Conservation (phyloP, 768 basidiomycete genomes). For the Galerina sulciceps region DNA sequence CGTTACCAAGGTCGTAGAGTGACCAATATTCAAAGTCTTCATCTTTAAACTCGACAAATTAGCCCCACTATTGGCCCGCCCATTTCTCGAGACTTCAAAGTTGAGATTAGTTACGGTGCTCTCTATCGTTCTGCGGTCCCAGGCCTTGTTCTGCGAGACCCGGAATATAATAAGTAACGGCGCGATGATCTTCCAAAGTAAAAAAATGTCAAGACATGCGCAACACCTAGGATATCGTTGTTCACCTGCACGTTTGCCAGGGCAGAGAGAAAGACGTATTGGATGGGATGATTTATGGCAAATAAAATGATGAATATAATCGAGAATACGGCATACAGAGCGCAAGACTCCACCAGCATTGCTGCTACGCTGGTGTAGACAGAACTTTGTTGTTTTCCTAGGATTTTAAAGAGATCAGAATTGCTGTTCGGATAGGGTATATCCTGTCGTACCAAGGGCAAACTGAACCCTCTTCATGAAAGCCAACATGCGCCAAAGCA, state of each 20-base stretch:
- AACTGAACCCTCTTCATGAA: not conserved
- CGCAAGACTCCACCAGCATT: slow-evolving; percentile 15
- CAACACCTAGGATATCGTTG: not conserved
- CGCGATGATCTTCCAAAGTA: slow-evolving; percentile 12
- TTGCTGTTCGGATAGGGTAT: not conserved
- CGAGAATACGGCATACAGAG: slow-evolving; percentile 12
- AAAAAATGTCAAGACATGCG: not conserved
- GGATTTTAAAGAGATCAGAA: not conserved
- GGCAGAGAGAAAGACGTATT: slow-evolving; percentile 12
- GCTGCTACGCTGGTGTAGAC: slow-evolving; percentile 5
- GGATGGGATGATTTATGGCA: slow-evolving; percentile 11
- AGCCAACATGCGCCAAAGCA: slow-evolving; percentile 8
- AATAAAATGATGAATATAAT: slow-evolving; percentile 13
- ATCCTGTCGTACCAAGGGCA: not conserved
- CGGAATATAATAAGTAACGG: slow-evolving; percentile 16
- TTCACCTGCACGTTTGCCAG: slow-evolving; percentile 15
- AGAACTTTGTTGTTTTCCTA: not conserved
- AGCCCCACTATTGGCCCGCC: not conserved
- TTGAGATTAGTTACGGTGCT: not conserved
- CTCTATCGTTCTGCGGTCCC: slow-evolving; percentile 4
- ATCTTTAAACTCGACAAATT: not conserved
- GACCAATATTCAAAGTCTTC: not conserved
- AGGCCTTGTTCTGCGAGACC: slow-evolving; percentile 12
- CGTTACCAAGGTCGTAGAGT: not conserved
- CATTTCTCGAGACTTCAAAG: not conserved